Percentiles rank a stretch among this genome's conserved stretches.
Evolutionary conservation across 1,139 yeast genomes (phyloP).

Genomic region (Diutina ranongensis): DNA sequence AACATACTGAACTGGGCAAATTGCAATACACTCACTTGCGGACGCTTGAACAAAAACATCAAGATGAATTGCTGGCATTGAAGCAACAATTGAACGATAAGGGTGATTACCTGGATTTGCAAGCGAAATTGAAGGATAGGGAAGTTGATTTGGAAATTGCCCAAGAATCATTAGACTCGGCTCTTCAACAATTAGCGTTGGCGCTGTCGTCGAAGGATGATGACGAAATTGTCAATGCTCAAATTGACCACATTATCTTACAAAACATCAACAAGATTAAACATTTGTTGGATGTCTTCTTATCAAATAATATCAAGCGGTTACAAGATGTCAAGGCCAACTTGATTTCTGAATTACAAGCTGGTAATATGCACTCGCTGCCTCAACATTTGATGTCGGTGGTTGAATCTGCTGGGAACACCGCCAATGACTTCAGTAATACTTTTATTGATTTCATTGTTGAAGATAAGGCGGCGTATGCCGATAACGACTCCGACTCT

Average conservation of each 20-base stretch:
- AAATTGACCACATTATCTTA: slow-evolving; percentile 42
- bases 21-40: slow-evolving; percentile 57
- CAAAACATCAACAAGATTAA: slow-evolving; percentile 38
- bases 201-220: slow-evolving; percentile 46
- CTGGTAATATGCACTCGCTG: slow-evolving; percentile 70
- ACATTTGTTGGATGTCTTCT: slow-evolving; percentile 59
- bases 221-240: slow-evolving; percentile 30
- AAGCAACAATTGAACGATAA: slow-evolving; percentile 24
- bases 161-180: slow-evolving; percentile 70
- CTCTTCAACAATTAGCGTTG: slow-evolving; percentile 48
- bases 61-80: slow-evolving; percentile 37
- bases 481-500: slow-evolving; percentile 43
- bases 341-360: slow-evolving; percentile 69
- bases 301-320: slow-evolving; percentile 58
- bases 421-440: slow-evolving; percentile 73
- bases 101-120: slow-evolving; percentile 21
- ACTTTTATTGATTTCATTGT: slow-evolving; percentile 69
- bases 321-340: slow-evolving; percentile 68
- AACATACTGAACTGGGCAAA: slow-evolving; percentile 53
- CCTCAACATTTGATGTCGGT: slow-evolving; percentile 63
- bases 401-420: slow-evolving; percentile 58
- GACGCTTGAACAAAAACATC: slow-evolving; percentile 51
- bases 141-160: slow-evolving; percentile 75
- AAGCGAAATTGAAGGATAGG: slow-evolving; percentile 46
- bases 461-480: slow-evolving; percentile 49